Percentiles rank a stretch among this genome's conserved stretches.
Conservation (phyloP, 495 filamentous ascomycete genomes). For the Aspergillus incahuasiensis region DNA sequence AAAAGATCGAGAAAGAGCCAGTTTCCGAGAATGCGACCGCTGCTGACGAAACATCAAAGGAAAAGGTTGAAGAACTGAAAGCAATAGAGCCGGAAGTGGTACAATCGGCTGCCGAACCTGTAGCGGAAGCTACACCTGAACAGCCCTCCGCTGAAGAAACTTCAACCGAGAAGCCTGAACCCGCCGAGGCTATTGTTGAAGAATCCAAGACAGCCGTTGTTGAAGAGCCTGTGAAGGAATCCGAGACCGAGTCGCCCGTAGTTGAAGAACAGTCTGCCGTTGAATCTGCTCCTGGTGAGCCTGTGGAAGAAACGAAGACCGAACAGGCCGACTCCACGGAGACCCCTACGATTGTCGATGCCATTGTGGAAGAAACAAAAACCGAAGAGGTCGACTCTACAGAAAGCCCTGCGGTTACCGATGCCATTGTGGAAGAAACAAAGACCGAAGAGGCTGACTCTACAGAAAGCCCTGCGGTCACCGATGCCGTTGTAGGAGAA, state of each 20-base stretch:
- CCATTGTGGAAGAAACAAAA: not conserved
- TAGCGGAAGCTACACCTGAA: conserved; percentile 10
- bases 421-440: not conserved
- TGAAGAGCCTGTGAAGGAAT: not conserved
- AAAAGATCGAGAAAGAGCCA: not conserved
- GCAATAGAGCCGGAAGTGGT: not conserved
- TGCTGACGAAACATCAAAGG: not conserved
- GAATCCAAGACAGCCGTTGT: not conserved
- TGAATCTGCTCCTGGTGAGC: not conserved
- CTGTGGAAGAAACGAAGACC: not conserved
- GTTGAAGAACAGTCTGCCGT: not conserved
- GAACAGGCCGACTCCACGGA: not conserved
- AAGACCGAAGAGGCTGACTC: not conserved
- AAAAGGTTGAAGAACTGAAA: not conserved
- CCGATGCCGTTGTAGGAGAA: conserved; percentile 2
- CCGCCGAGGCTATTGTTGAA: conserved; percentile 6
- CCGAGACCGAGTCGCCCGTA: not conserved
- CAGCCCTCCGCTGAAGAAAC: conserved; percentile 3
- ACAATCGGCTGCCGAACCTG: conserved; percentile 2
- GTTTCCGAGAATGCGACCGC: not conserved
- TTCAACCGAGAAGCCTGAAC: conserved; percentile 17
- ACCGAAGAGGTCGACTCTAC: not conserved
- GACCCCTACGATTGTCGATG: too few relatives aligned
- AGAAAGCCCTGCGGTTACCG: too few relatives aligned
- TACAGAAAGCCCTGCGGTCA: not conserved